Evolutionary conservation across 306 rosid genomes (phyloP), one percentile per base, ranked within the genome.

Genomic region (Vigna hirtella): DNA sequence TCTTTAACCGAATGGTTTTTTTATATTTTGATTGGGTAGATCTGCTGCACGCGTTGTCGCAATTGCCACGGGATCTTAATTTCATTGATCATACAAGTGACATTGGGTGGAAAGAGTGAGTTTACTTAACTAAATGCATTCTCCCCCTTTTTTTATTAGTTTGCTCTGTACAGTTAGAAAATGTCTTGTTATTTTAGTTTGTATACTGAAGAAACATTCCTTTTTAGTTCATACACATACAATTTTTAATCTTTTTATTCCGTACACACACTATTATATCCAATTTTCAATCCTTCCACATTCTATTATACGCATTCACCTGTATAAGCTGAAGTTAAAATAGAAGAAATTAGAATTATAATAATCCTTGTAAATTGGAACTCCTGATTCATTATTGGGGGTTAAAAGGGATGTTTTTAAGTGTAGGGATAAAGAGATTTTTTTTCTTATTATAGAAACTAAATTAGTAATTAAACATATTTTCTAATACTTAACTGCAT

Each of bases 31-130:
- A 65, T 65, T 56, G 15, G 20, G 59, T 87, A 93, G 98, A 93
- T 91, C 84, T 93, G 81, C 85, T 91, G 78, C 94, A 93, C 85
- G 87, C 89, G 47, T 91, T 93, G 73, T 86, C 93, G 2, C 78
- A 84, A 88, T 79, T 93, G 85, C 90, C 93, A 1, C 85, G 98
- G 12, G 93, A 93, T 88, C 93, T 93, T 18, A 93, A 91, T 88
- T 93, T 93, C 88, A 85, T 93, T 24, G 96, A 93, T 72, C 96
- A 93, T 84, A 91, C 98, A 0, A 86, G 98, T 75, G 85, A 91
- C 82, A 87, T 93, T 84, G 98, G 98, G 20, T 93, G 98, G 98
- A 93, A 91, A 85, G 98, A 89, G 98, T 93, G 77, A 61, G 98
- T 74, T 1, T 22, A 22, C 69, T 32, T 2, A 32, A 32, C 12